phyloP scores from a whole-genome alignment of 2,329 filamentous ascomycete species.

The Colletotrichum simmondsii region DNA sequence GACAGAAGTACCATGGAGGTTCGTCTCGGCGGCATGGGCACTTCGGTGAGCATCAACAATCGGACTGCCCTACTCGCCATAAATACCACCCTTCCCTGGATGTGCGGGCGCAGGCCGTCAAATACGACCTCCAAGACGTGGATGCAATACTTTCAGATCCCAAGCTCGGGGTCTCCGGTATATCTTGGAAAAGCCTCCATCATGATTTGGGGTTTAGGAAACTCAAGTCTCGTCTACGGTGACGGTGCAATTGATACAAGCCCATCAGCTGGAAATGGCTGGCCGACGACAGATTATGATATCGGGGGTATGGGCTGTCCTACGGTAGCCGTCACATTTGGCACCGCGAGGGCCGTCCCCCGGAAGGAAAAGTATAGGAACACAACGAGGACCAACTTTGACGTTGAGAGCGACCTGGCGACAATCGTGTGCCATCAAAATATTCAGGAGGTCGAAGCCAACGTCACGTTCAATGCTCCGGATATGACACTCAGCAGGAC shows the following conservation, averaged over 20 bases:
- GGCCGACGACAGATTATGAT: background rate
- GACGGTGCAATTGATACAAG: conserved; percentile 37
- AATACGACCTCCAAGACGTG: conserved; percentile 11
- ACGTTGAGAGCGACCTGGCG: conserved; percentile 37
- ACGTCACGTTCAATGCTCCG: conserved; percentile 37
- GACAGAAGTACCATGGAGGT: background rate
- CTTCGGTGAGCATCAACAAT: background rate
- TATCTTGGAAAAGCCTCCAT: conserved; percentile 39
- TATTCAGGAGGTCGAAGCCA: conserved; percentile 37
- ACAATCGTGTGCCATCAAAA: conserved; percentile 40
- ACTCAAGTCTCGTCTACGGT: conserved; percentile 20
- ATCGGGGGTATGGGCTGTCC: conserved; percentile 8
- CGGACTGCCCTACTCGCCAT: conserved; percentile 32
- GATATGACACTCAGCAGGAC: conserved; percentile 34
- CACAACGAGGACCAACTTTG: conserved; percentile 21
- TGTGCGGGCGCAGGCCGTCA: background rate
- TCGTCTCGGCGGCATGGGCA: conserved; percentile 7
- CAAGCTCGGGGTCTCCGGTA: conserved; percentile 27
- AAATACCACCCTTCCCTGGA: conserved; percentile 36
- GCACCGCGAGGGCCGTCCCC: background rate
- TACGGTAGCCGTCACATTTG: conserved; percentile 10
- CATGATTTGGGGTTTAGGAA: conserved; percentile 34
- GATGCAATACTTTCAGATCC: conserved; percentile 38
- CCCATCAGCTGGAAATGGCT: background rate
- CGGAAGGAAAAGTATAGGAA: conserved; percentile 13